phyloP scores from a whole-genome alignment of 495 filamentous ascomycete genomes.

The Annulohypoxylon moriforme region DNA sequence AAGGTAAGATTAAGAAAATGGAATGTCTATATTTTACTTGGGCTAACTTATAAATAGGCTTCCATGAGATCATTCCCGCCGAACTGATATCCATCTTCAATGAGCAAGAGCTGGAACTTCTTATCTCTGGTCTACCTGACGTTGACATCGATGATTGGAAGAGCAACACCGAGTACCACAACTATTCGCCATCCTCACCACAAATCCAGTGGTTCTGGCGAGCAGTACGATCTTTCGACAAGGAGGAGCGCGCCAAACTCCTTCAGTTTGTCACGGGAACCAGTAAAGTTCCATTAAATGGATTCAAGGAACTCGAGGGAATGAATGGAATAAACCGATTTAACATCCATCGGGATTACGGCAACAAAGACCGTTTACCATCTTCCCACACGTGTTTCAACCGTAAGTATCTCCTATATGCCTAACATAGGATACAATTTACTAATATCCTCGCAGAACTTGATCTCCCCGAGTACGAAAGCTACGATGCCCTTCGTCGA shows the following conservation, averaged over 20 bases:
- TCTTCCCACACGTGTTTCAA: conserved; percentile 99
- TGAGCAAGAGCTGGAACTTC: conserved; percentile 94
- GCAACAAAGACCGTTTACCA: conserved; percentile 95
- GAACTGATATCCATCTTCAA: conserved; percentile 98
- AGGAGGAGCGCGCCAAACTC: conserved; percentile 97
- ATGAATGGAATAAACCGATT: conserved; percentile 99
- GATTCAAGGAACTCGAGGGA: conserved; percentile 98
- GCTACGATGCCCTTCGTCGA: conserved; percentile 87
- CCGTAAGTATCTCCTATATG: conserved; percentile 82
- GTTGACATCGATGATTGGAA: conserved; percentile 99
- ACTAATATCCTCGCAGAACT: conserved; percentile 73
- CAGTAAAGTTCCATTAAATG: conserved; percentile 97
- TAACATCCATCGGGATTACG: conserved; percentile 99
- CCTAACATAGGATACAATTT: conserved; percentile 39
- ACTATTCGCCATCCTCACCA: conserved; percentile 91
- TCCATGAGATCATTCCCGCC: conserved; percentile 97
- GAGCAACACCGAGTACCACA: conserved; percentile 97
- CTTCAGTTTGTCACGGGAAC: conserved; percentile 99
- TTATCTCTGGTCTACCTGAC: conserved; percentile 97
- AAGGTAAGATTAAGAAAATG: conserved; percentile 66
- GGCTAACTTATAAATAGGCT: conserved; percentile 66
- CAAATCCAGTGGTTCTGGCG: conserved; percentile 99
- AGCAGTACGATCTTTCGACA: conserved; percentile 96
- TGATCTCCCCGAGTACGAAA: conserved; percentile 98
- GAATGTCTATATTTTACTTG: background rate